Base-by-base conservation (phyloP, 768 basidiomycete species). In the Boletus sensibilis region DNA sequence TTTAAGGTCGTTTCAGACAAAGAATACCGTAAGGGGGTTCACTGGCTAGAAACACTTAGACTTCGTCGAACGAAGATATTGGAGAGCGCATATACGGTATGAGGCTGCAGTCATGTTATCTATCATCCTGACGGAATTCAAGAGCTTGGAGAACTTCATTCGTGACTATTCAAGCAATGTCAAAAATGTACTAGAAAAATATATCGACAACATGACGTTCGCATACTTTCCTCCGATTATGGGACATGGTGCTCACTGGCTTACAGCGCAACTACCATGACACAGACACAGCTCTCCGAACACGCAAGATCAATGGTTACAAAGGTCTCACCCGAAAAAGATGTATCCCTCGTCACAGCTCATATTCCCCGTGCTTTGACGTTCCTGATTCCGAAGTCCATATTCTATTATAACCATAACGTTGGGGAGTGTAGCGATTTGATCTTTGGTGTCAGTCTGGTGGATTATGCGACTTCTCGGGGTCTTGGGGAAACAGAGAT, bases 11-110 rank as follows among this genome's bases (percentile, higher is more conserved):
- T 39, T 54, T 42, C 63, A 91, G 94, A 97, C 70, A 91, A 87
- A 69, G 93, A 95, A 56, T 97, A 97, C 66, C 79, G 94, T 27
- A 90, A 88, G 61, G 92, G 85, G 34, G 86, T 97, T 23, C 88
- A 96, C 71, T 91, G 92, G 87, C 75, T 94, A n/a, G 94, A 97
- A 75, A 94, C 94, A 0, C 78, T 96, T 37, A 78, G 94, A 35
- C 77, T 96, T 37, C 82, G 88, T 38, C 79, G 90, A 57, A 85
- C 86, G 7, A 96, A 94, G 71, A 91, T 86, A 38, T 72, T 95
- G 34, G 85, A 92, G 64, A 83, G 85, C 41, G 94, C 90, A 4
- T 91, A 89, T 64, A 90, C 83, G 63, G 93, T 88, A 59, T 60
- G 80, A 47, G 41, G 13, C 40, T 45, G 8, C 34, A 23, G 25